Conservation (phyloP, 2,329 filamentous ascomycete species). For the Aspergillus bombycis region DNA sequence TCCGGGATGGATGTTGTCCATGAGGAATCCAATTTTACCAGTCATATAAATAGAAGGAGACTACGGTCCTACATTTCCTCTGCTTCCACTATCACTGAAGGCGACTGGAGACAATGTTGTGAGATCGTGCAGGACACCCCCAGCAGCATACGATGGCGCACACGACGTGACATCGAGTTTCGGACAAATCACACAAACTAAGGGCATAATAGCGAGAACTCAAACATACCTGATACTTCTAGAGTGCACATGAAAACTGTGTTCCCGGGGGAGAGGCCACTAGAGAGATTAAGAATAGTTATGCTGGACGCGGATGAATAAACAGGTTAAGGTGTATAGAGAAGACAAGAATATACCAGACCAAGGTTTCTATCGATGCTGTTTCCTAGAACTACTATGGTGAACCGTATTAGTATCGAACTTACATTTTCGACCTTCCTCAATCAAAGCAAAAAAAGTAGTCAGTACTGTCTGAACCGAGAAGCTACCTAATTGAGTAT, state of each 20-base stretch:
- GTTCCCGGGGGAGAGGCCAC: not conserved
- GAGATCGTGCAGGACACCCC: not conserved
- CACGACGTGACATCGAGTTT: not conserved
- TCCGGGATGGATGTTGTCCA: not conserved
- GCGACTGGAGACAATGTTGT: not conserved
- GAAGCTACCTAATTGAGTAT: not conserved
- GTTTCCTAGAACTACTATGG: not conserved
- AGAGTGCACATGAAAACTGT: no score
- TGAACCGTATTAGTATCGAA: not conserved
- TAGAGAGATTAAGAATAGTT: not conserved
- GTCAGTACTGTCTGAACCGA: not conserved
- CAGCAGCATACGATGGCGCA: not conserved
- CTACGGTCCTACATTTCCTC: not conserved
- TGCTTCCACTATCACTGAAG: not conserved
- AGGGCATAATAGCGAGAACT: no score
- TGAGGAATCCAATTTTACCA: not conserved
- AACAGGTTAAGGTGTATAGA: not conserved
- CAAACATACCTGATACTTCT: no score
- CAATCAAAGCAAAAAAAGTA: not conserved
- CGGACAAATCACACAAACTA: not conserved
- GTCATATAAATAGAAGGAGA: no score
- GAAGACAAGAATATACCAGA: no score
- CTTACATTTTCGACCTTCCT: no score
- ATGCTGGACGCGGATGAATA: not conserved
- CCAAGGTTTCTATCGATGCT: no score